Base-by-base conservation (phyloP, 805 yeast species). In the Cyberlindnera maritima region DNA sequence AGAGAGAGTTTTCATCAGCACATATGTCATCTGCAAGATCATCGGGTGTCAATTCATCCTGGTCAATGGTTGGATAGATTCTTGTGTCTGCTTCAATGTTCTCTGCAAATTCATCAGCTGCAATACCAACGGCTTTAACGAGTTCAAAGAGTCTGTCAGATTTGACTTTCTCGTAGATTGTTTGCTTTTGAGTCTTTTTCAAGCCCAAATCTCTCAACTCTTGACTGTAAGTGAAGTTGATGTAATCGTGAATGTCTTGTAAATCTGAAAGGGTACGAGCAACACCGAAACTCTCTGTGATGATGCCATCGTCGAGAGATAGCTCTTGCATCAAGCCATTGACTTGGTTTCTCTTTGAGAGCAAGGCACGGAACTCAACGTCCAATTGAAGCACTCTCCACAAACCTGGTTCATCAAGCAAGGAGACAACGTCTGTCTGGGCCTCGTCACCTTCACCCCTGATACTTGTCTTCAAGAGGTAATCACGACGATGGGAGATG, bases 401-500 rank as follows among this genome's bases (percentile, higher is more conserved):
- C 50, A 94, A 71, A 63, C 91, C 97, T 66, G 88, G 91, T 67
- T 86, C 95, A 45, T 73, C 77, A 46, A 87, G 68, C 40, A 83
- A 64, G 52, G 76, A 78, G 53, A 72, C 50, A 20, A 58, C 63
- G 9, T 52, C 51, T 1, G 72, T 69, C 25, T 67, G 64, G 12
- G 71, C 77, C 26, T 71, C 70, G 19, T 66, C 71, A 41, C 70
- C 70, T 48, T 69, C 71, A 11, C 75, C 68, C 2, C 65, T 62
- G 26, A 79, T 79, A 36, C 75, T 75, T 10, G 88, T 77, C 57
- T 73, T 73, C 49, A 87, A 69, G 17, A 89, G 72, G 62, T 87
- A 89, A 66, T 94, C 98, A 67, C 96, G 87, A 64, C 98, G 86
- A 62, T 90, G 96, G 21, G 90, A 86, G 87, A 96, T 90, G 50